phyloP scores from a whole-genome alignment of 2,329 filamentous ascomycete species.

The Colletotrichum salicis region DNA sequence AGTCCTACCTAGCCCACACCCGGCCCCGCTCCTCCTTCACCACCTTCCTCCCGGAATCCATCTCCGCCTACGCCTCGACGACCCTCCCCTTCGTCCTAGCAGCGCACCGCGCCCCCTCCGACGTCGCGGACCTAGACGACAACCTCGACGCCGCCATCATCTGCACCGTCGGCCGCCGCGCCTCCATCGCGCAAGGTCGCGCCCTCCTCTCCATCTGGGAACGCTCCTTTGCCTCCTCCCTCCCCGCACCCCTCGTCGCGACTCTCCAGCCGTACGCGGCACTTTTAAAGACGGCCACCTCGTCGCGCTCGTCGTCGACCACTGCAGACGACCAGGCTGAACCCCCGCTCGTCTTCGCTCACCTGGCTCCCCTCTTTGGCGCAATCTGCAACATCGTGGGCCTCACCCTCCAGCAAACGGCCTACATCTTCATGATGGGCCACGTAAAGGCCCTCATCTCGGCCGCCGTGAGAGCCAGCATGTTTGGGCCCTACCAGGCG shows the following conservation, averaged over 20 bases:
- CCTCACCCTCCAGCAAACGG: constrained; percentile 69
- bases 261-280: constrained; percentile 49
- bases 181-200: constrained; percentile 79
- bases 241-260: constrained; percentile 40
- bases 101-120: constrained; percentile 65
- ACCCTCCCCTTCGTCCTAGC: constrained; percentile 80
- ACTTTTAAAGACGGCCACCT: constrained; percentile 44
- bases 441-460: constrained; percentile 82
- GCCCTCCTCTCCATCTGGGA: constrained; percentile 83
- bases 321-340: constrained; percentile 21
- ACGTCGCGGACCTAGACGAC: constrained; percentile 74
- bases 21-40: constrained; percentile 62
- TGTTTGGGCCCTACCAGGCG: constrained; percentile 84
- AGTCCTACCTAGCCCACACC: constrained; percentile 82
- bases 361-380: constrained; percentile 78
- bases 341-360: constrained; percentile 44
- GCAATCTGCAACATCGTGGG: constrained; percentile 71
- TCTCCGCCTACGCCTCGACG: constrained; percentile 77
- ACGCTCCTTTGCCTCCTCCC: constrained; percentile 66
- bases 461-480: constrained; percentile 79
- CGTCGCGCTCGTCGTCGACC: constrained; percentile 3
- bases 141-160: constrained; percentile 79
- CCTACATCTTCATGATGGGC: constrained; percentile 80
- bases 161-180: constrained; percentile 82
- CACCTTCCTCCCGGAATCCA: constrained; percentile 75